Evolutionary conservation across 805 yeast species (phyloP).

Genomic region (Wickerhamiella lipophila): DNA sequence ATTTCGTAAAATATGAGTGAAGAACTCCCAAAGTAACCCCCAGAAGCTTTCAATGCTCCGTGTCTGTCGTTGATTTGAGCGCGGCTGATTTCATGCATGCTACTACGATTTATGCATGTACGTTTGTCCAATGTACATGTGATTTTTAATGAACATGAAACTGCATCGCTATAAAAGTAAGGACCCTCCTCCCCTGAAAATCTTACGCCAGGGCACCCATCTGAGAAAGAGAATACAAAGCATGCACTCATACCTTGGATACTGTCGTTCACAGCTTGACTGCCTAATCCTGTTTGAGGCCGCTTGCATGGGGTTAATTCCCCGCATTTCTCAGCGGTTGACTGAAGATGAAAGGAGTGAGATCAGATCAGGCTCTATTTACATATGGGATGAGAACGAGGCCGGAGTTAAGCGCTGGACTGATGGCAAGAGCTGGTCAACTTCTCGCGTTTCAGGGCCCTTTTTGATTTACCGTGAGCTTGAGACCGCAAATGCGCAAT

Average conservation of each 20-base stretch:
- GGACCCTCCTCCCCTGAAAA: not conserved
- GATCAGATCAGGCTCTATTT: constrained; percentile 48
- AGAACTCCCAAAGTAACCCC: too few relatives aligned
- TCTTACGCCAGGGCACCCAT: not conserved
- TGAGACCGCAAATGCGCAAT: constrained; percentile 28
- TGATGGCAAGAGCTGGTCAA: constrained; percentile 62
- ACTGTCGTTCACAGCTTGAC: constrained; percentile 44
- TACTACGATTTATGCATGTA: constrained; percentile 6
- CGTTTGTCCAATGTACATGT: constrained; percentile 6
- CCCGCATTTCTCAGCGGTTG: constrained; percentile 47
- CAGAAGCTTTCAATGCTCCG: not conserved
- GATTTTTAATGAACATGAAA: constrained; percentile 10
- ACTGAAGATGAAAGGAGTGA: constrained; percentile 41
- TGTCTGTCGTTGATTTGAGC: not conserved
- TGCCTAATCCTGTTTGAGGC: constrained; percentile 58
- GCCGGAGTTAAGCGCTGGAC: constrained; percentile 71
- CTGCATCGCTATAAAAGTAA: constrained; percentile 7
- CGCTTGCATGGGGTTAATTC: constrained; percentile 41
- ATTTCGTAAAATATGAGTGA: too few relatives aligned
- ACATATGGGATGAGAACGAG: constrained; percentile 59
- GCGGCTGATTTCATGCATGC: not conserved
- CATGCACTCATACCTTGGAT: constrained; percentile 53
- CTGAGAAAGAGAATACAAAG: not conserved
- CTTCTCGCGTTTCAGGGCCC: constrained; percentile 53
- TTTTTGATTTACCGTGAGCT: constrained; percentile 53